Percentiles rank a stretch among this genome's conserved stretches.
Conservation (phyloP, 345 rosid genomes). For the Kernera saxatilis region DNA sequence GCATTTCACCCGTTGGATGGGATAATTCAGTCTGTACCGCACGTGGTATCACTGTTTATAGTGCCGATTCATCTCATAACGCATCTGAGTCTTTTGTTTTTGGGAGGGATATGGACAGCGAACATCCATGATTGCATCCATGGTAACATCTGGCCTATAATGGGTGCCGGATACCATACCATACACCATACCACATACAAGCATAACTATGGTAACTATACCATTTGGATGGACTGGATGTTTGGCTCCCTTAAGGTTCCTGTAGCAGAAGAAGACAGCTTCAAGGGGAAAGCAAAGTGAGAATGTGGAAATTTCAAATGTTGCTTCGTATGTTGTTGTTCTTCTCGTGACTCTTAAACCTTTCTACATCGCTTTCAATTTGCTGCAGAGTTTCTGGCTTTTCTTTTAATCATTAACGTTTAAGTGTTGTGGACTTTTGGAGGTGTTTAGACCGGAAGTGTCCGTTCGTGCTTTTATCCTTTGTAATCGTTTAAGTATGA, state of each 20-base stretch:
- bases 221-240: slow-evolving; percentile 93
- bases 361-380: neutral
- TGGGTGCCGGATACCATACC: slow-evolving; percentile 96
- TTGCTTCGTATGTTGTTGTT: neutral
- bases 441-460: too few relatives aligned
- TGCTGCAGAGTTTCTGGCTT: neutral
- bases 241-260: slow-evolving; percentile 72
- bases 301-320: neutral
- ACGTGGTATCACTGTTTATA: slow-evolving; percentile 54
- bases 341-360: slow-evolving; percentile 5
- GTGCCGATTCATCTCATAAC: slow-evolving; percentile 68
- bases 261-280: slow-evolving; percentile 21
- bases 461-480: too few relatives aligned
- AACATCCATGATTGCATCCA: slow-evolving; percentile 88
- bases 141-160: slow-evolving; percentile 66
- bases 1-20: slow-evolving; percentile 84
- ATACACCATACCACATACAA: slow-evolving; percentile 88
- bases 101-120: slow-evolving; percentile 75
- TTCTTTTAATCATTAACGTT: neutral
- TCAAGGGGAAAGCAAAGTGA: slow-evolving; percentile 4
- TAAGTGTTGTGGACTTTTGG: neutral
- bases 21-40: slow-evolving; percentile 78
- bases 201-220: slow-evolving; percentile 87
- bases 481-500: too few relatives aligned
- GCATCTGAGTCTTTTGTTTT: slow-evolving; percentile 57